These are phyloP conservation scores for Thielaviopsis ethacetica DNA, from an alignment of 2,329 filamentous ascomycete species.

Conservation along the genomic window DNA sequence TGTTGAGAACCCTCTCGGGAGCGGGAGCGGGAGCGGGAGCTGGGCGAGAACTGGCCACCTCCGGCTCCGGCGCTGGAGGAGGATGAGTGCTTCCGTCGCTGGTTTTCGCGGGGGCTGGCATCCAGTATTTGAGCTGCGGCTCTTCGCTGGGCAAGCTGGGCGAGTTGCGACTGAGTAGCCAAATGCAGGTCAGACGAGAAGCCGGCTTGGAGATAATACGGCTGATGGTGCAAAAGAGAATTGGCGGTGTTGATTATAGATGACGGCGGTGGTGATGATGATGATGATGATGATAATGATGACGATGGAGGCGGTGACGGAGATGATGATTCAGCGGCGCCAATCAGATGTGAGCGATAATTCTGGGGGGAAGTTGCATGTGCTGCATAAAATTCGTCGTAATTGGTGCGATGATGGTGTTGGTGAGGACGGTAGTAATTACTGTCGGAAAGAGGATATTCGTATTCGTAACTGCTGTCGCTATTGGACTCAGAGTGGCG, in stretches of 20 bases:
- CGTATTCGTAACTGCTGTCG: too few species aligned
- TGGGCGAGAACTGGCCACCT: neutral
- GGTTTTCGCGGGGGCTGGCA: constrained; percentile 5
- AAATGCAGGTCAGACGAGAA: constrained; percentile 11
- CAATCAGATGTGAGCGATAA: neutral
- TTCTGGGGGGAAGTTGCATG: too few species aligned
- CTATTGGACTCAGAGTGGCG: too few species aligned
- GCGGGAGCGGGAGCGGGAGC: neutral
- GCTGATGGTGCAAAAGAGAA: neutral
- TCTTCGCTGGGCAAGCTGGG: constrained; percentile 5
- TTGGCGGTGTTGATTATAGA: neutral
- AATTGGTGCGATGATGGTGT: too few species aligned
- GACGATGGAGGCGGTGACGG: neutral
- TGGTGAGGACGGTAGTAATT: too few species aligned
- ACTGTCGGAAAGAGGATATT: too few species aligned
- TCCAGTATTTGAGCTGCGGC: constrained; percentile 7
- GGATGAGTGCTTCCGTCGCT: constrained; percentile 1
- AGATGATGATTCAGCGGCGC: neutral
- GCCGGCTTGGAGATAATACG: constrained; percentile 9
- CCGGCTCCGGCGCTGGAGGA: neutral
- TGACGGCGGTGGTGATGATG: neutral
- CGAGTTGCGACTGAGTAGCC: constrained; percentile 8
- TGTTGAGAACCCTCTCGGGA: neutral
- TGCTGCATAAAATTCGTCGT: too few species aligned
- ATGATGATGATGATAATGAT: neutral